Base-by-base conservation (phyloP, 768 basidiomycete genomes). In the Lactarius tabidus region DNA sequence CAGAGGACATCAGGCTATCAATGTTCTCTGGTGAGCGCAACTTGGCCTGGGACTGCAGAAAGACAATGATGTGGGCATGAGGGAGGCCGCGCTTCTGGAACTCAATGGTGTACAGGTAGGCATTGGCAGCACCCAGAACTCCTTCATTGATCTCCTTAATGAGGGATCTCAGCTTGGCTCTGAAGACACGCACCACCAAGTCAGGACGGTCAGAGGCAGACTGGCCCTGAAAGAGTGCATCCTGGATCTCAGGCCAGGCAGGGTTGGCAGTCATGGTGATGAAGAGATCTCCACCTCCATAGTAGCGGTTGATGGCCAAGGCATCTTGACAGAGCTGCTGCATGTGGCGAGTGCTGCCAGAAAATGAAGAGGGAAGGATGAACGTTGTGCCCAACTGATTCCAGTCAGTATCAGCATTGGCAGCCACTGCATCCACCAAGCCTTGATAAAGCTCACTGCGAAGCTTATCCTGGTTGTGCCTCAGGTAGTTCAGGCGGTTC, bases 51-150 rank as follows among this genome's bases (percentile, higher is more conserved):
- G 74, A 51, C 0, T 74, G 36, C 1, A 85, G 70, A 64, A 81
- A 79, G 52, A 86, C 72, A 1, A 85, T 68, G 12, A 80, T 66
- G 70, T 87, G 85, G 69, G 80, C 78, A 66, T 85, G 83, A 29
- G 84, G 84, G 0, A 86, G 77, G 0, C 82, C 81, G 0, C 80
- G 70, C 64, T 85, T 86, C 69, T 86, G 84, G 69, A 84, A 86
- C 65, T 87, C 82, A 58, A 84, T 83, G 12, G 78, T 79, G 62
- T 83, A 82, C 0, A 85, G 78, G 62, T 76, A 72, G 5, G 79
- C 84, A 38, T 77, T 77, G 7, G 73, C 63, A 0, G 63, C 10
- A 0, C 84, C 84, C 74, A 83, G 78, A 45, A 81, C 72, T 9
- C 77, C 77, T 45, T 77, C 29, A 15, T 73, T 71, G 51, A 85